These are phyloP conservation scores for Lepidium didymum DNA, from an alignment of 345 rosid species.

Conservation along the genomic window DNA sequence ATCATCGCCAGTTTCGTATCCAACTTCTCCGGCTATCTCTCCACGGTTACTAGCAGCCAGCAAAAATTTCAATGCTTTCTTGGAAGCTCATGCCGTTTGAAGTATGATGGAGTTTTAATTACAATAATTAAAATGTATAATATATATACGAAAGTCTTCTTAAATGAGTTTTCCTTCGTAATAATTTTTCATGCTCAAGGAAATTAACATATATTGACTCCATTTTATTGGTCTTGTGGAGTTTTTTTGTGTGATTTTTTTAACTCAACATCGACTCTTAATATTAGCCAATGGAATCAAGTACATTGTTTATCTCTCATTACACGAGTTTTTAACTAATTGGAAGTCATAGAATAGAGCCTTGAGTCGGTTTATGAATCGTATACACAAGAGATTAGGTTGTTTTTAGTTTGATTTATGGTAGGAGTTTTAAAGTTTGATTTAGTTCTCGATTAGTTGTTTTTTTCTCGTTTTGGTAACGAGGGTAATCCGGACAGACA, in stretches of 20 bases:
- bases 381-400: too few relatives aligned
- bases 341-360: too few relatives aligned
- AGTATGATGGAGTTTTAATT: neutral
- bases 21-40: constrained; percentile 55
- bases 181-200: neutral
- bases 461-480: too few relatives aligned
- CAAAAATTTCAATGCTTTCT: constrained; percentile 49
- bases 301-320: too few relatives aligned
- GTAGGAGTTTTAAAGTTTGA: neutral
- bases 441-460: neutral
- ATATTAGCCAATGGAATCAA: too few relatives aligned
- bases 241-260: neutral
- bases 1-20: constrained; percentile 46
- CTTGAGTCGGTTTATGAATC: too few relatives aligned
- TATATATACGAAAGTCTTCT: neutral
- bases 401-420: too few relatives aligned
- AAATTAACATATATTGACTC: neutral
- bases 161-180: neutral
- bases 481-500: too few relatives aligned
- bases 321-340: too few relatives aligned
- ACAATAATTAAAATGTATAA: neutral
- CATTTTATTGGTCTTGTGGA: neutral
- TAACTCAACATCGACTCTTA: too few relatives aligned
- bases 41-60: constrained; percentile 51
- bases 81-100: constrained; percentile 64